Base-by-base conservation (phyloP, 2,329 filamentous ascomycete species). In the Penicillium frequentans region DNA sequence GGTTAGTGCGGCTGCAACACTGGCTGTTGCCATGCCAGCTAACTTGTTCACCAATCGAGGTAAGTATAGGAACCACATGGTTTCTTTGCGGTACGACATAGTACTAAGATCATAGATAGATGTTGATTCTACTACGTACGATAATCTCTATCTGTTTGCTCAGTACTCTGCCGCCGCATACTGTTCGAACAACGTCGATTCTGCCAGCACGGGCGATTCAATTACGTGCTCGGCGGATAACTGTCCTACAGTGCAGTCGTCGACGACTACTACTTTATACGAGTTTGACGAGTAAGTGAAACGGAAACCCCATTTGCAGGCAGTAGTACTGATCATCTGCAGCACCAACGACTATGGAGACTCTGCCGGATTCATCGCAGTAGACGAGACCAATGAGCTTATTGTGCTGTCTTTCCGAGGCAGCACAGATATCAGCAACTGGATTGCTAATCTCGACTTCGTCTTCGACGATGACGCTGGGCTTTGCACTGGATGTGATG, bases 151-250 rank as follows among this genome's bases (percentile, higher is more conserved):
- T 2, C 71, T 82, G 60, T 82, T 79, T 66, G 76, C 79, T 42
- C 77, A 84, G 57, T 84, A 81, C 65, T 75, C 81, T 2, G 81
- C 81, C 2, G 82, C 82, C 3, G 73, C 81, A 21, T 84, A 84
- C 67, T 84, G 82, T 65, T 63, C 74, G 2, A 67, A 61, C 39
- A 84, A 84, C 67, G 76, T 80, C 67, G 50, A 37, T 37, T 19
- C 26, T 11, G 21, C 26, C 10, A 70, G 80, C 54, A 58, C 77
- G 2, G 73, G 73, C 43, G 75, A 75, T 10, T 76, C 75, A 51
- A 49, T 83, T 44, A 72, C 71, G 9, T 84, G 82, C 60, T 60
- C 69, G 0, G 66, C 72, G 9, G 77, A 74, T 1, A 81, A 79
- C 59, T 84, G 82, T 61, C 75, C 79, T 1, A 63, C 69, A 0